Evolutionary conservation across 2,329 filamentous ascomycete species (phyloP).

Genomic region (Ophiosphaerella korrae): DNA sequence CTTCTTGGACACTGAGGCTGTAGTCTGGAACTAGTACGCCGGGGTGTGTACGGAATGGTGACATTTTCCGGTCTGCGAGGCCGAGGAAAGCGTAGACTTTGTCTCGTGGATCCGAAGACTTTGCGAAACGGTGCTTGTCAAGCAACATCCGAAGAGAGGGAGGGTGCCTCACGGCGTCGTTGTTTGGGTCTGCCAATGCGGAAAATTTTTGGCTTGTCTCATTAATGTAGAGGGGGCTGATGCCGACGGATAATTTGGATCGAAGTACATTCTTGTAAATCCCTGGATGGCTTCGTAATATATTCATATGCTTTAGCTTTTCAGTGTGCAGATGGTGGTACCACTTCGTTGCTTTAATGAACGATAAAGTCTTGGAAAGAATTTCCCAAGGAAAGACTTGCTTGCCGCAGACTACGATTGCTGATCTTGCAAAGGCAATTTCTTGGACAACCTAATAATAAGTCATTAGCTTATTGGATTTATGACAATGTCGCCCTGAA

Average conservation of each 20-base stretch:
- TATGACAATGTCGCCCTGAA: too few species aligned
- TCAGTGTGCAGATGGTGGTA: conserved; percentile 34
- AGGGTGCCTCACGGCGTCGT: neutral
- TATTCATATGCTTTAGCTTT: conserved; percentile 27
- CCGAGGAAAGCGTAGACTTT: conserved; percentile 38
- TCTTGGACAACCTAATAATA: conserved; percentile 23
- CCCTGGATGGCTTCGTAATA: conserved; percentile 20
- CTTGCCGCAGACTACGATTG: conserved; percentile 24
- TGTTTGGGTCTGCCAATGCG: neutral
- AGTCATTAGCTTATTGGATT: too few species aligned
- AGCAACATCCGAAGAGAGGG: conserved; percentile 26
- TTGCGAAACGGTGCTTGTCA: conserved; percentile 29
- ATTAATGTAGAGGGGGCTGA: conserved; percentile 31
- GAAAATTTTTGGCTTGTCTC: conserved; percentile 20
- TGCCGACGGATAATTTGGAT: conserved; percentile 21
- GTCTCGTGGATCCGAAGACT: conserved; percentile 34
- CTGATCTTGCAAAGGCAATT: conserved; percentile 29
- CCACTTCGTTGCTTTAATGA: conserved; percentile 29
- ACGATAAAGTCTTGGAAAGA: conserved; percentile 27
- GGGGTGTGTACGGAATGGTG: conserved; percentile 25
- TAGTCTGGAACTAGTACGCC: conserved; percentile 24
- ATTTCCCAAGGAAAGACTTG: conserved; percentile 26
- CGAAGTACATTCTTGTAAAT: conserved; percentile 26
- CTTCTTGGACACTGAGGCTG: conserved; percentile 23
- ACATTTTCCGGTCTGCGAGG: conserved; percentile 21